Conservation (phyloP, 768 basidiomycete species). For the Leccinum ochraceum region DNA sequence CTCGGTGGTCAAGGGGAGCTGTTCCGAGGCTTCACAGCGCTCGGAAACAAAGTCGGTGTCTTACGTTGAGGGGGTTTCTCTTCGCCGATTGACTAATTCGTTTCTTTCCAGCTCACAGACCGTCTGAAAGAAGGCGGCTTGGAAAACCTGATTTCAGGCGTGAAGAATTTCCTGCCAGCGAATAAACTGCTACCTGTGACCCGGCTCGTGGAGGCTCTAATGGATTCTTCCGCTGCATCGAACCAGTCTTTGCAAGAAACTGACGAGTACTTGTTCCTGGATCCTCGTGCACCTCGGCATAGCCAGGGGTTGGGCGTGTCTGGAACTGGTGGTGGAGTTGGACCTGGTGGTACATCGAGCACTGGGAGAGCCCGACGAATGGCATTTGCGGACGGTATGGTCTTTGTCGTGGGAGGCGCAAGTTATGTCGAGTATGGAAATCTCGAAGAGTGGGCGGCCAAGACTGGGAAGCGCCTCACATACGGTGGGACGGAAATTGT, state of each 20-base stretch:
- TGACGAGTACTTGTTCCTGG: slow-evolving; percentile 93
- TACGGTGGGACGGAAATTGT: slow-evolving; percentile 97
- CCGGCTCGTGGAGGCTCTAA: slow-evolving; percentile 90
- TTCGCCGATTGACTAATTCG: background rate
- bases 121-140: slow-evolving; percentile 94
- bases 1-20: slow-evolving; percentile 80
- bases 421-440: slow-evolving; percentile 98
- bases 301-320: slow-evolving; percentile 46
- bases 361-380: slow-evolving; percentile 53
- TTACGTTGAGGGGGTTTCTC: background rate
- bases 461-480: slow-evolving; percentile 80
- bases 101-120: slow-evolving; percentile 73
- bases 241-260: slow-evolving; percentile 96
- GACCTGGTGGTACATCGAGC: slow-evolving; percentile 33
- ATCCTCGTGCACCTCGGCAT: slow-evolving; percentile 79
- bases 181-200: slow-evolving; percentile 93
- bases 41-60: slow-evolving; percentile 78
- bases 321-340: slow-evolving; percentile 48
- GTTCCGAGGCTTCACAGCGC: slow-evolving; percentile 89
- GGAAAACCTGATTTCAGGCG: slow-evolving; percentile 95
- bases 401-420: slow-evolving; percentile 96
- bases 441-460: slow-evolving; percentile 87
- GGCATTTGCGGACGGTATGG: slow-evolving; percentile 86
- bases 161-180: slow-evolving; percentile 96
- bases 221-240: slow-evolving; percentile 94